Conservation (phyloP, 768 basidiomycete species). For the Pilatotrama ljubarskyi region DNA sequence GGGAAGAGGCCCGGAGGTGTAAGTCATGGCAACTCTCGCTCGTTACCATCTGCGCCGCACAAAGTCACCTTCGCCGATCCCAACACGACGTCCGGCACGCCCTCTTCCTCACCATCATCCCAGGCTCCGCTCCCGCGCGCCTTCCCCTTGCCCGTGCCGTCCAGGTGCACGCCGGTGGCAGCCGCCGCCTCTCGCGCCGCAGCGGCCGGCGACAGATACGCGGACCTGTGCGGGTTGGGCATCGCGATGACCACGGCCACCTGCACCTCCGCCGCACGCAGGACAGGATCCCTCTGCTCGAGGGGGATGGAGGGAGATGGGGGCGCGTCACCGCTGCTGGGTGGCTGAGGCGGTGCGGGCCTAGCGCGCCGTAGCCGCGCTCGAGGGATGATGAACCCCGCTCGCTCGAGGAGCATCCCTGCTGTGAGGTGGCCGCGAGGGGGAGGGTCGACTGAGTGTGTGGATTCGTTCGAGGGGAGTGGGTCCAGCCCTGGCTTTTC, state of each 20-base stretch:
- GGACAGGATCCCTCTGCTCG: constrained; percentile 16
- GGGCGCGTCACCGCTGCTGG: background rate
- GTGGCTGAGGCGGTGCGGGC: constrained; percentile 3
- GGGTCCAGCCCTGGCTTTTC: constrained; percentile 13
- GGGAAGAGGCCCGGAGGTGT: no score
- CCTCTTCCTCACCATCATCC: constrained; percentile 34
- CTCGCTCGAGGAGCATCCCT: constrained; percentile 7
- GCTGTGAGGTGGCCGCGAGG: background rate
- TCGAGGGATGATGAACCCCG: constrained; percentile 8
- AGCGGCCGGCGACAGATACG: constrained; percentile 2
- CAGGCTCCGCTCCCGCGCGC: constrained; percentile 22
- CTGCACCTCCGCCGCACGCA: constrained; percentile 40
- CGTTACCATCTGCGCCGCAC: background rate
- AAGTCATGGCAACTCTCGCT: constrained; percentile 1
- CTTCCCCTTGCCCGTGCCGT: constrained; percentile 25
- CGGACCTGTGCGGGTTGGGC: constrained; percentile 42
- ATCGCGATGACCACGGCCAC: constrained; percentile 60
- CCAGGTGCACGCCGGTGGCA: background rate
- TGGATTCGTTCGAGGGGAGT: background rate
- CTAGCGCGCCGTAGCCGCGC: constrained; percentile 3
- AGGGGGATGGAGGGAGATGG: constrained; percentile 8
- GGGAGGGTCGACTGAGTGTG: background rate
- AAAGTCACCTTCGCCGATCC: constrained; percentile 44
- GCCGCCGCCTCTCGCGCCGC: background rate
- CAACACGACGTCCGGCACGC: constrained; percentile 51